Evolutionary conservation across 1,139 yeast species (phyloP).

Genomic region (Saccharomycopsis hybrid): DNA sequence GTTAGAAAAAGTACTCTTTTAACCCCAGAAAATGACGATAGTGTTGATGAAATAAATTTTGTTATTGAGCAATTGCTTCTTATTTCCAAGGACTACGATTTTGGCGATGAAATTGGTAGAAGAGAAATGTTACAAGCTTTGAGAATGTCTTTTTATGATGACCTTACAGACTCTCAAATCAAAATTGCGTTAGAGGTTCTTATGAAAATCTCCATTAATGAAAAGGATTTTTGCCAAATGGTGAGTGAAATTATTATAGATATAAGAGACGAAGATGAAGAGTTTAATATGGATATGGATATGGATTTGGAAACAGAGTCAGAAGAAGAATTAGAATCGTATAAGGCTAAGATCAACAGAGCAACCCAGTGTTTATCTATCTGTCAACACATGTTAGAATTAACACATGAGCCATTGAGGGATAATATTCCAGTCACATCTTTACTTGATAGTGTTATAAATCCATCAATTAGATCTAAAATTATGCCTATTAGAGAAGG

Average conservation of each 20-base stretch:
- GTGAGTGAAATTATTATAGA: constrained; percentile 84
- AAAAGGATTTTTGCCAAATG: constrained; percentile 78
- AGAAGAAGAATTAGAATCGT: constrained; percentile 21
- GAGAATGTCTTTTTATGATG: constrained; percentile 53
- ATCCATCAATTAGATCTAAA: constrained; percentile 68
- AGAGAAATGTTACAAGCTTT: constrained; percentile 71
- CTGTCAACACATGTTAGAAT: constrained; percentile 64
- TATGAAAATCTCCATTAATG: constrained; percentile 66
- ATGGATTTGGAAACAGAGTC: constrained; percentile 19
- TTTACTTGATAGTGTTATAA: constrained; percentile 66
- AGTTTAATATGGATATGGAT: constrained; percentile 21
- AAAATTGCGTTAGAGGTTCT: constrained; percentile 59
- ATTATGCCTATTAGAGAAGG: constrained; percentile 56
- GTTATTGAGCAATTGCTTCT: constrained; percentile 67
- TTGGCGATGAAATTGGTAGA: constrained; percentile 88
- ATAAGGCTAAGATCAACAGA: constrained; percentile 12
- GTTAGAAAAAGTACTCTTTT: constrained; percentile 32
- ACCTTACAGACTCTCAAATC: constrained; percentile 48
- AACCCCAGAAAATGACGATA: constrained; percentile 26
- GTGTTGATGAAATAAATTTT: constrained; percentile 59
- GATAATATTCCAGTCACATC: constrained; percentile 68
- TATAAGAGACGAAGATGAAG: constrained; percentile 63
- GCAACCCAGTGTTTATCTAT: constrained; percentile 62
- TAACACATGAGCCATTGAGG: constrained; percentile 58
- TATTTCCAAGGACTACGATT: constrained; percentile 70